A percentile compares a stretch with the other conserved stretches of the same genome.
Conservation (phyloP, 2,329 filamentous ascomycete species). For the Alternaria gaisen region DNA sequence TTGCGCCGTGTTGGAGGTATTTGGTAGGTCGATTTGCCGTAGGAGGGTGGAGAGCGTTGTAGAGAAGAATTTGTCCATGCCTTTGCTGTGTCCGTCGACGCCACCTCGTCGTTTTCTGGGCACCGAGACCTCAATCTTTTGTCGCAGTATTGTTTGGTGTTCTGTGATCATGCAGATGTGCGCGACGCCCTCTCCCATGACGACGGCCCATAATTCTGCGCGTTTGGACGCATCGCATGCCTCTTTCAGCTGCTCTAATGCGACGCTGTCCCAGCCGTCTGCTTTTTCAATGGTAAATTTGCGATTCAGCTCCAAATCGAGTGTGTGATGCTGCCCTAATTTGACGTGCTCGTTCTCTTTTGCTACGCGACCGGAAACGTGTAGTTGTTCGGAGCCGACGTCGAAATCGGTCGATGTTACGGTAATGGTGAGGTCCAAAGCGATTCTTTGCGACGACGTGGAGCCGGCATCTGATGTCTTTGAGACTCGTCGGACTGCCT, state of each 20-base stretch:
- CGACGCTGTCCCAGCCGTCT: slow-evolving; percentile 87
- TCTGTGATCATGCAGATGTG: slow-evolving; percentile 86
- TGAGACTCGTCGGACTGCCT: slow-evolving; percentile 72
- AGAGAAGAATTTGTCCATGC: slow-evolving; percentile 79
- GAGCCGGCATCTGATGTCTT: slow-evolving; percentile 68
- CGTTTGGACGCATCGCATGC: slow-evolving; percentile 80
- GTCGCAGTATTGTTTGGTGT: slow-evolving; percentile 78
- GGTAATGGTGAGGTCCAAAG: slow-evolving; percentile 70
- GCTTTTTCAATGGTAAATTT: slow-evolving; percentile 89
- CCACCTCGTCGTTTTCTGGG: slow-evolving; percentile 72
- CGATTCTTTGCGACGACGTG: slow-evolving; percentile 69
- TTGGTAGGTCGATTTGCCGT: slow-evolving; percentile 76
- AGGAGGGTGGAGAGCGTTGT: slow-evolving; percentile 78
- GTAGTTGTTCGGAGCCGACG: slow-evolving; percentile 71
- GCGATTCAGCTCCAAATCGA: slow-evolving; percentile 86
- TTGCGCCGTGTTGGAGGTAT: slow-evolving; percentile 49
- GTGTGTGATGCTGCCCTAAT: slow-evolving; percentile 73
- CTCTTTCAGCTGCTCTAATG: slow-evolving; percentile 78
- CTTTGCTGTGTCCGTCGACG: slow-evolving; percentile 71
- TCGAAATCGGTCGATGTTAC: slow-evolving; percentile 76
- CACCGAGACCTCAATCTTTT: slow-evolving; percentile 71
- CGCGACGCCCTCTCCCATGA: slow-evolving; percentile 89
- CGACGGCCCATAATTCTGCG: slow-evolving; percentile 85
- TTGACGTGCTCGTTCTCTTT: slow-evolving; percentile 74
- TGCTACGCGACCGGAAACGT: slow-evolving; percentile 71